Conservation (phyloP, 441 rosid genomes). For the Isatis lusitanica region DNA sequence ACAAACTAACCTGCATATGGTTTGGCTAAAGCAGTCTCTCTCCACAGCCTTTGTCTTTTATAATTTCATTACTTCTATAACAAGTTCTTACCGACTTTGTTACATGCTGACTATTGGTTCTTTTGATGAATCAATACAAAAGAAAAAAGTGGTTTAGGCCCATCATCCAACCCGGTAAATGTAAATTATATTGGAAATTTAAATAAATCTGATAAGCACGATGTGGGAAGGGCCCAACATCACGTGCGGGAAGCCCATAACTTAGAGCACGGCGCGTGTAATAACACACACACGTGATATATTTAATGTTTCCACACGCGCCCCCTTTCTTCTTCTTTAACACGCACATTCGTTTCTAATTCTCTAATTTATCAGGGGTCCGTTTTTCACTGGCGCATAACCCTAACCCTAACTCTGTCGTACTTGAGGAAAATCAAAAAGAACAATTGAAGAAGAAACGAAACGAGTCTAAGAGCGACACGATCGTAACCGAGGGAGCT, state of each 20-base stretch:
- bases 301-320: background rate
- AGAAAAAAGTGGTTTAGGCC: background rate
- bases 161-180: background rate
- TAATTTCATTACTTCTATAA: no score
- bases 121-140: no score
- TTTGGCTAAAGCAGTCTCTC: no score
- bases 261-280: slow-evolving; percentile 21
- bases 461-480: background rate
- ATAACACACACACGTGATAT: background rate
- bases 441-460: slow-evolving; percentile 31
- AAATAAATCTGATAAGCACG: background rate
- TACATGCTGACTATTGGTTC: no score
- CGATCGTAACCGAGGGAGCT: slow-evolving; percentile 23
- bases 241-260: slow-evolving; percentile 19
- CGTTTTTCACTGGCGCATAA: slow-evolving; percentile 27
- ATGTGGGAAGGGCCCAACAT: slow-evolving; percentile 11
- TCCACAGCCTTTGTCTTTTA: no score
- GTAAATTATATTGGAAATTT: no score
- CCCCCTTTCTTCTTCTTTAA: slow-evolving; percentile 1
- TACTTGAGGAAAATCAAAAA: slow-evolving; percentile 31
- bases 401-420: slow-evolving; percentile 59
- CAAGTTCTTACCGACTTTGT: no score
- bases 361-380: background rate
- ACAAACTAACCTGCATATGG: no score
- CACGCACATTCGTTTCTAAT: slow-evolving; percentile 15